phyloP scores from a whole-genome alignment of 805 yeast species.

The Tetrapisispora namnaoensis region DNA sequence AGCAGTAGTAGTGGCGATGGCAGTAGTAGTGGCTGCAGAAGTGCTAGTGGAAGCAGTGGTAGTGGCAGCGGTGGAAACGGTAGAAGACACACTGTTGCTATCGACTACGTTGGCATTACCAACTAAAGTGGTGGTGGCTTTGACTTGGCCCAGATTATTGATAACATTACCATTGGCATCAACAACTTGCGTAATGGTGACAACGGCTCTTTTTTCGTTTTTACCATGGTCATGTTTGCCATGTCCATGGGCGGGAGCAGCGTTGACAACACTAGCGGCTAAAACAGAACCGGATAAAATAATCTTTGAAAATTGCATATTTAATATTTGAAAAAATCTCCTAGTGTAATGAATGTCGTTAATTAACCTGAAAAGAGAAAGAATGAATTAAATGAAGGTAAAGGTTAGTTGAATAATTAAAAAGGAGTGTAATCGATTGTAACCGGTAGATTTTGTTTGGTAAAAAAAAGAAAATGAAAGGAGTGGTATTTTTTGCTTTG shows the following conservation, averaged over 20 bases:
- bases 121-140: constrained; percentile 19
- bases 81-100: no score
- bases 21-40: constrained; percentile 15
- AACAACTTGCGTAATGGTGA: constrained; percentile 27
- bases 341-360: neutral
- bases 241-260: constrained; percentile 22
- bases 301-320: constrained; percentile 2
- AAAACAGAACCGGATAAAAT: constrained; percentile 7
- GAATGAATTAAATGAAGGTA: neutral
- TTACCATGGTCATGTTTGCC: constrained; percentile 15
- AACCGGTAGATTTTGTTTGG: neutral
- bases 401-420: neutral
- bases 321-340: neutral
- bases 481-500: neutral
- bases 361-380: neutral
- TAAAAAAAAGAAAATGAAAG: neutral
- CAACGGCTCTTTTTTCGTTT: constrained; percentile 24
- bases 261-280: constrained; percentile 13
- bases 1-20: constrained; percentile 22
- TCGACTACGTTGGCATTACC: constrained; percentile 20
- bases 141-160: constrained; percentile 13
- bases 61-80: constrained; percentile 19
- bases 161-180: constrained; percentile 24
- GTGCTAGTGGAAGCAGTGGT: constrained; percentile 13
- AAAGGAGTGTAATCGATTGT: neutral